phyloP scores from a whole-genome alignment of 2,329 filamentous ascomycete species.

The Sphaerostilbella broomeana region DNA sequence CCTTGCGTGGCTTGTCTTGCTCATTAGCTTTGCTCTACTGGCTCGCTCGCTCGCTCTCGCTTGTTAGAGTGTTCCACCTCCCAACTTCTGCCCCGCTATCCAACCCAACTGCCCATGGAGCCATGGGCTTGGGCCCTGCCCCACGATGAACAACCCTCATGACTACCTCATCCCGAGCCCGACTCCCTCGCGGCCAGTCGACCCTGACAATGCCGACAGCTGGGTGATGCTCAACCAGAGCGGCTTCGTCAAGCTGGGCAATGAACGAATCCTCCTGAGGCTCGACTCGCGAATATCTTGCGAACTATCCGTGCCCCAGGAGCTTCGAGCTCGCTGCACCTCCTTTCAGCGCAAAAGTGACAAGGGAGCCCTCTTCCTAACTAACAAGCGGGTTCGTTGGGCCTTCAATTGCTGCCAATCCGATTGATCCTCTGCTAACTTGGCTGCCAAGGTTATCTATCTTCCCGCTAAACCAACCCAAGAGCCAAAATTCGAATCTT shows the following conservation, averaged over 20 bases:
- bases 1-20: constrained; percentile 2
- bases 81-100: constrained; percentile 15
- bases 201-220: constrained; percentile 51
- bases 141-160: constrained; percentile 36
- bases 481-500: constrained; percentile 64
- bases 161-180: constrained; percentile 34
- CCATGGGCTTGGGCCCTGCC: constrained; percentile 25
- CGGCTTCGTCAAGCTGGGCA: constrained; percentile 76
- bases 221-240: constrained; percentile 89
- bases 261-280: constrained; percentile 74
- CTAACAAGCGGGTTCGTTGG: constrained; percentile 68
- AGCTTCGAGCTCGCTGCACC: constrained; percentile 52
- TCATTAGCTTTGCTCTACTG: constrained; percentile 1
- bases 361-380: constrained; percentile 70
- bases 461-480: constrained; percentile 65
- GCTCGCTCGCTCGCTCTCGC: constrained; percentile 17
- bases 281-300: constrained; percentile 74
- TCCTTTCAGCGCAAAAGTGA: constrained; percentile 66
- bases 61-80: constrained; percentile 14
- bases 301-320: constrained; percentile 63
- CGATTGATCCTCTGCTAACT: constrained; percentile 3
- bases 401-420: neutral
- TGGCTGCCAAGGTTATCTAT: constrained; percentile 65
- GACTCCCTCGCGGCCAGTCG: constrained; percentile 28
- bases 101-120: constrained; percentile 23